Evolutionary conservation across 2,329 filamentous ascomycete species (phyloP), one percentile per base, ranked within the genome.

Genomic region (Trichoderma simmonsii): DNA sequence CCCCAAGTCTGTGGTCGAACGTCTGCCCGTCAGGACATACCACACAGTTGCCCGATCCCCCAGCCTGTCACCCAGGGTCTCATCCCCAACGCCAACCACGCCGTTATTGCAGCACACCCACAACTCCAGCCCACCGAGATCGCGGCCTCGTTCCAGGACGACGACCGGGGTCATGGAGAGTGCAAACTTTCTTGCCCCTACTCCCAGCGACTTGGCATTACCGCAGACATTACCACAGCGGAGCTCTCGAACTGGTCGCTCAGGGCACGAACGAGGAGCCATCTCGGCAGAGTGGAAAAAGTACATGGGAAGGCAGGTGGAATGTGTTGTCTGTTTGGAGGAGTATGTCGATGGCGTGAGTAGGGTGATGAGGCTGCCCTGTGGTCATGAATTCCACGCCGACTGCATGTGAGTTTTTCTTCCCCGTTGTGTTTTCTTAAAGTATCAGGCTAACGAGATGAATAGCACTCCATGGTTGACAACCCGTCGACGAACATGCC

Each of bases 291-390:
- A 90, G 75, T 91, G 89, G 89, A 89, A 86, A 77, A 91, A 90
- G 79, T 90, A 90, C 74, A 91, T 90, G 88, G 87, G 88, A 6
- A 84, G 87, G 54, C 89, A 91, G 80, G 90, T 94, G 9, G 96
- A 99, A 81, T 99, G 96, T 79, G 95, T 98, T 14, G 95, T 99
- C 2, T 99, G 96, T 77, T 84, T 99, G 39, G 96, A 99, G 79
- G 96, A 99, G 80, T 99, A 98, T 78, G 86, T 97, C 26, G 95
- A 98, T 81, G 96, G 96, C 51, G 91, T 98, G 77, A 97, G 94
- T 80, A 90, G 90, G 78, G 95, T 99, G 51, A 99, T 99, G 96
- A 97, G 94, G 79, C 84, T 99, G 72, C 96, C 96, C 9, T 99
- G 96, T 82, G 96, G 96, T 43, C 96, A 99, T 80, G 96, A 99